phyloP scores from a whole-genome alignment of 352 stramenopile species.

The Globisporangium acanthophoron region DNA sequence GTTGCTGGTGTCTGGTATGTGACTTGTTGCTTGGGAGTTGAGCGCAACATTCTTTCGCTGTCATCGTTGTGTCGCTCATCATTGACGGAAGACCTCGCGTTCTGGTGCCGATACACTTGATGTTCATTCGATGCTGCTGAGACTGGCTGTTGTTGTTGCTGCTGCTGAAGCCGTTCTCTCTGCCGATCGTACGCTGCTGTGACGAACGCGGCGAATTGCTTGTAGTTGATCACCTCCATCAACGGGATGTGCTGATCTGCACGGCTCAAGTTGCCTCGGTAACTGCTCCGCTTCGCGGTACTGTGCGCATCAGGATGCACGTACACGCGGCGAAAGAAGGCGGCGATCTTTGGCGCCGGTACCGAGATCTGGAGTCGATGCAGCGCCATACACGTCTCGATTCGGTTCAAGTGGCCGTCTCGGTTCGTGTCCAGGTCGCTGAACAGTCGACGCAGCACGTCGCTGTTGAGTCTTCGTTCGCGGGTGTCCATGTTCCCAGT shows the following conservation, averaged over 20 bases:
- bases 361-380: slow-evolving; percentile 66
- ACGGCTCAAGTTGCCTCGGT: slow-evolving; percentile 2
- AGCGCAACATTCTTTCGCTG: background rate
- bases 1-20: background rate
- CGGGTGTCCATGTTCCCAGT: background rate
- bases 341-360: slow-evolving; percentile 43
- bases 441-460: slow-evolving; percentile 74
- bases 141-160: background rate
- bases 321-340: slow-evolving; percentile 64
- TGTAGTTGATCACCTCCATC: slow-evolving; percentile 70
- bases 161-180: slow-evolving; percentile 8
- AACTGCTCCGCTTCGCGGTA: background rate
- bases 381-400: slow-evolving; percentile 68
- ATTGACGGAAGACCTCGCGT: background rate
- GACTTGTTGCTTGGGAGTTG: background rate
- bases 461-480: slow-evolving; percentile 25
- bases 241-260: slow-evolving; percentile 21
- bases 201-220: slow-evolving; percentile 70
- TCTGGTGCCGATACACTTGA: background rate
- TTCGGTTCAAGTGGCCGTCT: slow-evolving; percentile 63
- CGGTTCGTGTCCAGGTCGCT: slow-evolving; percentile 63
- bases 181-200: slow-evolving; percentile 43
- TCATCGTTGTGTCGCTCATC: background rate
- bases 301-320: background rate
- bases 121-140: background rate